phyloP scores from a whole-genome alignment of 345 rosid species.

The Syzygium oleosum region DNA sequence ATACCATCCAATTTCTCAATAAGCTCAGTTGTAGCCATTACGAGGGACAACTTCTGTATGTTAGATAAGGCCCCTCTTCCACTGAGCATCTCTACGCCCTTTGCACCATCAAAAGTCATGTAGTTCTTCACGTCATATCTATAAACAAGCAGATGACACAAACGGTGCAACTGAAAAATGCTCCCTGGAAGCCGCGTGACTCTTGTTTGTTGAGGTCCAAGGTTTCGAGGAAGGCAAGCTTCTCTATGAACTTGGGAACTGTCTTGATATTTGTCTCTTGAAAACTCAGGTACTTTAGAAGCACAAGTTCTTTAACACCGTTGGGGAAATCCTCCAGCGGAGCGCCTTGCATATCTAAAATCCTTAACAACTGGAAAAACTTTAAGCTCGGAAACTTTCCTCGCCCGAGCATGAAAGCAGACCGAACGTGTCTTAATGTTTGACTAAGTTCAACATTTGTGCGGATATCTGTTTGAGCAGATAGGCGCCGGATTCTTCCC shows the following conservation, averaged over 20 bases:
- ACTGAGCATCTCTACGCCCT: not conserved
- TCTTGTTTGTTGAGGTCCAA: constrained; percentile 3
- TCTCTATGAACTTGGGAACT: not conserved
- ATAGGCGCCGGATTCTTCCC: not conserved
- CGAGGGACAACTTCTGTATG: not conserved
- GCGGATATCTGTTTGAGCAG: not conserved
- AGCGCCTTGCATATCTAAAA: constrained; percentile 1
- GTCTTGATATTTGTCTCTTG: not conserved
- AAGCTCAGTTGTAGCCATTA: not conserved
- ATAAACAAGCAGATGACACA: not conserved
- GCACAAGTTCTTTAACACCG: not conserved
- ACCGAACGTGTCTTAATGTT: not conserved
- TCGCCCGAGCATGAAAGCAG: not conserved
- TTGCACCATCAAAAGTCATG: not conserved
- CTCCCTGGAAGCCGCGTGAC: not conserved
- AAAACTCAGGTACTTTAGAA: constrained; percentile 5
- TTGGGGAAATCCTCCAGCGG: not conserved
- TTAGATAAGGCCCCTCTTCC: not conserved
- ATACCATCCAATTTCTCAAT: not conserved
- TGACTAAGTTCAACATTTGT: too few species aligned
- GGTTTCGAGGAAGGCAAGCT: not conserved
- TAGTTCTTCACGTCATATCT: not conserved
- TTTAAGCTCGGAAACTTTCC: not conserved
- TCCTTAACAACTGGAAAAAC: not conserved
- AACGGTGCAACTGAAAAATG: not conserved